phyloP scores from a whole-genome alignment of 306 rosid species.

The Abrus pulchellus region DNA sequence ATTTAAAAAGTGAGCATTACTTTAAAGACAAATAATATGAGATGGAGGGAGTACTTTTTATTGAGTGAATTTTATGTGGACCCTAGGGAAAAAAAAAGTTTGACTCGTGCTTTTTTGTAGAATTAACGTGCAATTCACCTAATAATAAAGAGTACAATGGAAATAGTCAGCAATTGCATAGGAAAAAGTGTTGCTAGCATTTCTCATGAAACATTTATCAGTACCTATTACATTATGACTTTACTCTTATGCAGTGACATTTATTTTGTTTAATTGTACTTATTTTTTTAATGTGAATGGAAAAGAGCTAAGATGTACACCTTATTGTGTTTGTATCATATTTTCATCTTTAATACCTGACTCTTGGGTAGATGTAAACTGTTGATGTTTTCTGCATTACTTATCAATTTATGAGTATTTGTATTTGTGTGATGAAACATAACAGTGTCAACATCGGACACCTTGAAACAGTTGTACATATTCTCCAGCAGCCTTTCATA shows the following conservation, averaged over 20 bases:
- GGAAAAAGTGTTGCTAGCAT: background rate
- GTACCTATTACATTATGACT: background rate
- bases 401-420: slow-evolving; percentile 20
- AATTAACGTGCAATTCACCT: background rate
- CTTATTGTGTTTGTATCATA: slow-evolving; percentile 20
- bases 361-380: background rate
- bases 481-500: slow-evolving; percentile 82
- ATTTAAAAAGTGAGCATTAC: too few species aligned
- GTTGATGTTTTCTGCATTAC: slow-evolving; percentile 14
- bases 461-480: slow-evolving; percentile 80
- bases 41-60: too few species aligned
- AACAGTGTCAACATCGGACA: slow-evolving; percentile 87
- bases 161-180: background rate
- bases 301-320: background rate
- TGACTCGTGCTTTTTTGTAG: background rate
- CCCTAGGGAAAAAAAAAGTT: background rate
- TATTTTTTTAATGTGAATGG: background rate
- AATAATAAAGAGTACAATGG: background rate
- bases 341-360: background rate
- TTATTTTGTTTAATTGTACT: background rate
- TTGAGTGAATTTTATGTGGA: background rate
- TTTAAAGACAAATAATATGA: too few species aligned
- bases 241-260: slow-evolving; percentile 6
- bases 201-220: background rate
- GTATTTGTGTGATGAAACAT: slow-evolving; percentile 22